phyloP scores from a whole-genome alignment of 2,329 filamentous ascomycete species.

The Monilinia polystroma region DNA sequence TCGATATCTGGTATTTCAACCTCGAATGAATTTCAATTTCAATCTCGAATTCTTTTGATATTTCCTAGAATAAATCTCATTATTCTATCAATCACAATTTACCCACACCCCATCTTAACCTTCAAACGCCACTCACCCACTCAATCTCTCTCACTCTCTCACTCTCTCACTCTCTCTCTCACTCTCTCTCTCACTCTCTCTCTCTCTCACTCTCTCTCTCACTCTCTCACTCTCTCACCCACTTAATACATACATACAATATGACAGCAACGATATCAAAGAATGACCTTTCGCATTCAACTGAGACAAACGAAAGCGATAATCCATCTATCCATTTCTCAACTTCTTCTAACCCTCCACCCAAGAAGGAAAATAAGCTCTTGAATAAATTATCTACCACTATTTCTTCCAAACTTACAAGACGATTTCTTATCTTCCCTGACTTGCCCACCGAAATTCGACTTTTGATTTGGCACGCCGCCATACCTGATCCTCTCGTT shows the following conservation, averaged over 20 bases:
- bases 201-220: too few species aligned
- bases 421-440: constrained; percentile 26
- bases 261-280: constrained; percentile 6
- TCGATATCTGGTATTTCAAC: too few species aligned
- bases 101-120: not conserved
- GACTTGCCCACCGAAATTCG: constrained; percentile 36
- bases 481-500: constrained; percentile 32
- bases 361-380: not conserved
- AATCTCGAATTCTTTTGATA: too few species aligned
- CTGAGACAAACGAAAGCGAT: constrained; percentile 41
- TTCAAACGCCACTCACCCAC: not conserved
- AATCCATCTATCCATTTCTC: not conserved
- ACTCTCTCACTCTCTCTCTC: too few species aligned
- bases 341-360: not conserved
- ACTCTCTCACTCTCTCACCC: not conserved
- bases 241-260: not conserved
- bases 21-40: too few species aligned
- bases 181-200: too few species aligned
- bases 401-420: constrained; percentile 21
- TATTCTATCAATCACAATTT: too few species aligned
- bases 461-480: constrained; percentile 35
- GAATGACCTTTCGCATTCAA: constrained; percentile 3
- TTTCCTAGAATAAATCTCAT: too few species aligned
- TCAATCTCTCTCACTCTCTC: too few species aligned
- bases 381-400: constrained; percentile 8